phyloP scores from a whole-genome alignment of 148 eudicot genomes.

The Rhododendron henanense region DNA sequence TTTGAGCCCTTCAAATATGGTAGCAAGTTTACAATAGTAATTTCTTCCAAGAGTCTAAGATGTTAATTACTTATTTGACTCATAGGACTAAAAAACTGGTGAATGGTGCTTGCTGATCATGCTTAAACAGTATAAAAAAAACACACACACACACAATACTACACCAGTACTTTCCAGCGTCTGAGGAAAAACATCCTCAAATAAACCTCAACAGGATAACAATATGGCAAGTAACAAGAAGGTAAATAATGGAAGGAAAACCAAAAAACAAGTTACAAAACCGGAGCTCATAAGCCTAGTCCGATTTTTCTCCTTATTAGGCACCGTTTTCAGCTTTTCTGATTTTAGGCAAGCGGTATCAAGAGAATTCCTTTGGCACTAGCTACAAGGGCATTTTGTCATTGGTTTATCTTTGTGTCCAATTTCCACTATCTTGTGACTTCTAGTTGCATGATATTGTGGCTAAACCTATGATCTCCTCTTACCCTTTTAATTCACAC shows the following conservation, averaged over 20 bases:
- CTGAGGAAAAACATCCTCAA: not conserved
- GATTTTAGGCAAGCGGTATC: not conserved
- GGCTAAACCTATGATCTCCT: not conserved
- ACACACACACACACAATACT: no score
- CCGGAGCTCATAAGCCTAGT: not conserved
- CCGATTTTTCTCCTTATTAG: not conserved
- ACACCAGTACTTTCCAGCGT: not conserved
- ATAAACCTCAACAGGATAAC: not conserved
- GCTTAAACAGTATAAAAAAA: not conserved
- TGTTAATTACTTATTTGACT: not conserved
- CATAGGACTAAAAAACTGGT: not conserved
- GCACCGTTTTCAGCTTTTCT: not conserved
- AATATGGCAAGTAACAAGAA: not conserved
- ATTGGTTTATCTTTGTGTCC: not conserved
- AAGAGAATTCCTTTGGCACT: not conserved
- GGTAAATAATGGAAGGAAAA: not conserved
- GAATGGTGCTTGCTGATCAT: conserved; percentile 7
- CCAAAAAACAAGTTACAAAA: not conserved
- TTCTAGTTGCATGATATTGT: not conserved
- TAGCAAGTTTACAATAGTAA: not conserved
- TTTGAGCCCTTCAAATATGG: not conserved
- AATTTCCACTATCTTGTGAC: not conserved
- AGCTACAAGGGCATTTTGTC: not conserved
- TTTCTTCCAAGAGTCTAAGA: not conserved
- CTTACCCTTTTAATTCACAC: not conserved